Evolutionary conservation across 495 filamentous ascomycete genomes (phyloP).

Genomic region (Aspergillus biplanus): DNA sequence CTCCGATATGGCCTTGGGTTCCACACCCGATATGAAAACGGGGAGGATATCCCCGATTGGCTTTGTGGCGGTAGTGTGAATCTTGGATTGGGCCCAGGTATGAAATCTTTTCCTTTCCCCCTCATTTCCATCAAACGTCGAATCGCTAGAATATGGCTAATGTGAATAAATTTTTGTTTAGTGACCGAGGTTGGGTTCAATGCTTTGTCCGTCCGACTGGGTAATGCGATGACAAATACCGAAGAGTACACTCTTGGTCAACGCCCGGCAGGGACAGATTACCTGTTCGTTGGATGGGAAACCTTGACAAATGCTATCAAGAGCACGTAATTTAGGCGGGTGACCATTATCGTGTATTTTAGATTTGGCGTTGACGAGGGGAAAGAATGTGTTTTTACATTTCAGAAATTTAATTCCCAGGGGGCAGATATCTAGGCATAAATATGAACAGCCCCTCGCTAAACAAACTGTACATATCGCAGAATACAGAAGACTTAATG

Average conservation of each 20-base stretch:
- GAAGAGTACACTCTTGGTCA: slow-evolving; percentile 16
- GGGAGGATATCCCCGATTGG: slow-evolving; percentile 1
- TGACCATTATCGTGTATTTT: neutral
- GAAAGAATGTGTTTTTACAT: no score
- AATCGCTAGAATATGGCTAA: neutral
- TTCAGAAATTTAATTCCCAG: no score
- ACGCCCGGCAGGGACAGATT: slow-evolving; percentile 26
- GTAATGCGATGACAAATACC: slow-evolving; percentile 29
- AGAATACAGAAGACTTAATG: neutral
- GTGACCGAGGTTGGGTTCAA: slow-evolving; percentile 35
- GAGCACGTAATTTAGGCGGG: neutral
- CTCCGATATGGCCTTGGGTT: slow-evolving; percentile 29
- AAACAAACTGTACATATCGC: neutral
- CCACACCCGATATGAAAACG: slow-evolving; percentile 23
- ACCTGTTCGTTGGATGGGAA: slow-evolving; percentile 33
- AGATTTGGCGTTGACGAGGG: neutral
- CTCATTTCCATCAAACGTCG: neutral
- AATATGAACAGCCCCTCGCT: no score
- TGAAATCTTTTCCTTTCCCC: neutral
- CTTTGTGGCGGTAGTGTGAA: neutral
- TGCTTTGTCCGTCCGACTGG: slow-evolving; percentile 24
- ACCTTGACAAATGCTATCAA: slow-evolving; percentile 33
- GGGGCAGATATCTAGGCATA: no score
- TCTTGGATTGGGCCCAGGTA: neutral
- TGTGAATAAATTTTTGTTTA: slow-evolving; percentile 2